Evolutionary conservation across 768 basidiomycete species (phyloP).

Genomic region (Kwoniella sp.): DNA sequence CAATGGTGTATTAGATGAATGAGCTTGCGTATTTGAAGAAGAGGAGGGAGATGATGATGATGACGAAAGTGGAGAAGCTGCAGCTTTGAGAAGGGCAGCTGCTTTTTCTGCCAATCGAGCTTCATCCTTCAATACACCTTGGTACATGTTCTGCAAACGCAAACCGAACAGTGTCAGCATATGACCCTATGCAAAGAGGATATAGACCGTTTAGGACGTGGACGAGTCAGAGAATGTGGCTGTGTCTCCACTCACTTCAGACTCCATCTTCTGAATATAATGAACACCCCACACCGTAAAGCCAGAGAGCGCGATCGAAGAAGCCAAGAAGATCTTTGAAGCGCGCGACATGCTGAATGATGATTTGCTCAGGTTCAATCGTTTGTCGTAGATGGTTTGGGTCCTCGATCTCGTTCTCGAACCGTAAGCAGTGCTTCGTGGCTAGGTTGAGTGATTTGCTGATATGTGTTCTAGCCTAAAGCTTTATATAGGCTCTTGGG

Average conservation of each 20-base stretch:
- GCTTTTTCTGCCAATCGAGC: conserved; percentile 70
- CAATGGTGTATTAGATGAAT: conserved; percentile 21
- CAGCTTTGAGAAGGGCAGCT: conserved; percentile 59
- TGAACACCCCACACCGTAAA: conserved; percentile 88
- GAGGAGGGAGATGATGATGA: conserved; percentile 1
- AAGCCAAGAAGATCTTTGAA: conserved; percentile 74
- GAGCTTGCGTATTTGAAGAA: not conserved
- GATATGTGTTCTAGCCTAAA: too few species aligned
- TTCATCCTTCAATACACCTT: conserved; percentile 86
- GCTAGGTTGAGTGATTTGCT: too few species aligned
- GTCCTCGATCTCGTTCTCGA: too few species aligned
- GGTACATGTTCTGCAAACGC: conserved; percentile 74
- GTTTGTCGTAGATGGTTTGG: too few species aligned
- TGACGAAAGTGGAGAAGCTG: not conserved
- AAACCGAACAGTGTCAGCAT: not conserved
- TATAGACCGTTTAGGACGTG: too few species aligned
- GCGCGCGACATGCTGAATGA: conserved; percentile 62
- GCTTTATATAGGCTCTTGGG: too few species aligned
- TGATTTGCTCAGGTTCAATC: too few species aligned
- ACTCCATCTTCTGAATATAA: conserved; percentile 78
- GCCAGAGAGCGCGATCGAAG: conserved; percentile 66
- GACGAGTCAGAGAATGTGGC: too few species aligned
- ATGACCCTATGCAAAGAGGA: not conserved
- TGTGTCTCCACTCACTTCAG: conserved; percentile 63
- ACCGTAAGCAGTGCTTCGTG: too few species aligned